These are phyloP conservation scores for Brassica balearica DNA, from an alignment of 441 rosid genomes.

Conservation along the genomic window DNA sequence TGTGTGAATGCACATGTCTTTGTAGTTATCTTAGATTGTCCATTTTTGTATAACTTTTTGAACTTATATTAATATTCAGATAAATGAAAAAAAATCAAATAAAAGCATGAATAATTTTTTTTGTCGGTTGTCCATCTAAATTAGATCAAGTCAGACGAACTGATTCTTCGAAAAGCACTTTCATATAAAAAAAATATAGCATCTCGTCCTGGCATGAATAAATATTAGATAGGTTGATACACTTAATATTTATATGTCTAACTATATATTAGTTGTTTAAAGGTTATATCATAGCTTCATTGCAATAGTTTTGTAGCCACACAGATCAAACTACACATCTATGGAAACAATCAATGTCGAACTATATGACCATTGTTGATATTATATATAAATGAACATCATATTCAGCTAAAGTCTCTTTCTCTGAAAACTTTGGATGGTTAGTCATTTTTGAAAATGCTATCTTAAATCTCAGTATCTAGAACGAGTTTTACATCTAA, in stretches of 20 bases:
- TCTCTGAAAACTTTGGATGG: neutral
- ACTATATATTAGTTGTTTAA: neutral
- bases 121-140: too few species aligned
- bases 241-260: neutral
- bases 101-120: too few species aligned
- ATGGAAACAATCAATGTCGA: slow-evolving; percentile 8
- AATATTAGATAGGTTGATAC: neutral
- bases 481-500: neutral
- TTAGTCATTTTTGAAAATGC: neutral
- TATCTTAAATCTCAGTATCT: neutral
- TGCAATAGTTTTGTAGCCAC: neutral
- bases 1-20: neutral
- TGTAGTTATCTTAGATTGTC: neutral
- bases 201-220: too few species aligned
- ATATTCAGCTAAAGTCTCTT: neutral
- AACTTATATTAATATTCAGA: too few species aligned
- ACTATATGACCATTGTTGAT: slow-evolving; percentile 1
- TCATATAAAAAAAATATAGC: too few species aligned
- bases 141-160: too few species aligned
- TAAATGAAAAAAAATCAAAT: too few species aligned
- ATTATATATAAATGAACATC: neutral
- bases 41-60: neutral
- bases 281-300: neutral
- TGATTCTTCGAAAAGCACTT: too few species aligned
- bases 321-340: neutral